A percentile compares a stretch with the other conserved stretches of the same genome.
phyloP scores from a whole-genome alignment of 192 early-diverging fungal species.

The Geranomyces michiganensis region DNA sequence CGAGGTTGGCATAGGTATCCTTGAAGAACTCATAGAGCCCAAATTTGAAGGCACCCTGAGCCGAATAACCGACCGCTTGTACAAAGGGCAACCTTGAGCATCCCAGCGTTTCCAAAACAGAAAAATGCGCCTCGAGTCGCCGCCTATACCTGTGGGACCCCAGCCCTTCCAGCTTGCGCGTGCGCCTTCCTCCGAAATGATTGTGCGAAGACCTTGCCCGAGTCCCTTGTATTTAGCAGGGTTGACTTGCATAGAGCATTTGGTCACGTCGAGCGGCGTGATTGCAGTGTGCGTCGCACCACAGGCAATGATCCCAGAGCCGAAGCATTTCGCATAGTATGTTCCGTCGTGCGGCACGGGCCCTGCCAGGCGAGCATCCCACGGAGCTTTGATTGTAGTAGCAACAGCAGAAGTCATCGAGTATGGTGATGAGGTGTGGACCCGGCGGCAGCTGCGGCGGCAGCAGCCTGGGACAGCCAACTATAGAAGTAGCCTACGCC shows the following conservation, averaged over 20 bases:
- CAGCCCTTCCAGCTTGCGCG: conserved; percentile 75
- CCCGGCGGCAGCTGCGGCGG: too few relatives aligned
- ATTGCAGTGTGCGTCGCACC: conserved; percentile 66
- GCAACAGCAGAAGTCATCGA: not conserved
- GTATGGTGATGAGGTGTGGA: too few relatives aligned
- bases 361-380: conserved; percentile 41
- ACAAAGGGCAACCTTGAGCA: not conserved
- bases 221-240: conserved; percentile 35
- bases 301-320: conserved; percentile 63
- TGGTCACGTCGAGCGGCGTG: conserved; percentile 52
- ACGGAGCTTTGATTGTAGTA: not conserved
- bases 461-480: too few relatives aligned
- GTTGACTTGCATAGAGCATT: conserved; percentile 43
- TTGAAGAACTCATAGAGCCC: conserved; percentile 91
- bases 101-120: not conserved
- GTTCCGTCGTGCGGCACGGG: conserved; percentile 41
- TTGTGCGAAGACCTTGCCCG: conserved; percentile 38
- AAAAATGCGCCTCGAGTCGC: not conserved
- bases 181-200: conserved; percentile 64
- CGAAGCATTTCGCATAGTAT: conserved; percentile 64
- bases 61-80: conserved; percentile 72
- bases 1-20: conserved; percentile 62
- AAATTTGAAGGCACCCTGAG: conserved; percentile 85
- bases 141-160: conserved; percentile 60
- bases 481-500: too few relatives aligned